Percentiles rank a stretch among this genome's conserved stretches.
phyloP scores from a whole-genome alignment of 148 eudicot species.

The Vaccinium myrtillus region DNA sequence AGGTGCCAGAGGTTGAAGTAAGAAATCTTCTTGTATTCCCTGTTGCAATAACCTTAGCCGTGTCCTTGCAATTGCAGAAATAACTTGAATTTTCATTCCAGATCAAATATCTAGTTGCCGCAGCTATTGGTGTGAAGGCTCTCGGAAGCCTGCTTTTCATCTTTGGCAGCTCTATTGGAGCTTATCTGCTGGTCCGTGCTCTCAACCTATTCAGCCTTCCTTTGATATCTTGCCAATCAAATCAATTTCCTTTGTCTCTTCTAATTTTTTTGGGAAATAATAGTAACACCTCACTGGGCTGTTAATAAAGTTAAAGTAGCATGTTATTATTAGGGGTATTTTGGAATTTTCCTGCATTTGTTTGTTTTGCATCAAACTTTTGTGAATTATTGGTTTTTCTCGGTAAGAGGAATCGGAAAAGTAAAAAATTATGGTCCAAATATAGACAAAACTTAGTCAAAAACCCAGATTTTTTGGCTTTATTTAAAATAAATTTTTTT shows the following conservation, averaged over 20 bases:
- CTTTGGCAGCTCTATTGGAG: constrained; percentile 79
- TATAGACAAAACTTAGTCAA: too few species aligned
- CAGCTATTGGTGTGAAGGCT: constrained; percentile 66
- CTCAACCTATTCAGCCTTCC: not conserved
- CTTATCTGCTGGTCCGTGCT: constrained; percentile 60
- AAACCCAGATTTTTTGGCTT: too few species aligned
- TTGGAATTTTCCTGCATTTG: too few species aligned
- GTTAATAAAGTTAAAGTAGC: not conserved
- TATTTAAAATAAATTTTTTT: too few species aligned
- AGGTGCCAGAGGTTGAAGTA: constrained; percentile 70
- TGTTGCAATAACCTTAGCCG: not conserved
- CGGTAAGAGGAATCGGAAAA: too few species aligned
- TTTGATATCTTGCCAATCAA: not conserved
- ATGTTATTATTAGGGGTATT: not conserved
- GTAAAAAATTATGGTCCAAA: too few species aligned
- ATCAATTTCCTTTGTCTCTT: not conserved
- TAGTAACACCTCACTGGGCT: not conserved
- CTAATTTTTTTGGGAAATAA: not conserved
- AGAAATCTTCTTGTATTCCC: constrained; percentile 10
- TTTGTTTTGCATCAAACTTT: too few species aligned
- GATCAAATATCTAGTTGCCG: constrained; percentile 69
- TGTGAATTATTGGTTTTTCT: too few species aligned
- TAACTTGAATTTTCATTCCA: constrained; percentile 22
- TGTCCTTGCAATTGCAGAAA: not conserved
- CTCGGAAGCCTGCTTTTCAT: constrained; percentile 80